These are phyloP conservation scores for Cryptococcus wingfieldii DNA, from an alignment of 1,284 basidiomycete genomes.

Conservation along the genomic window DNA sequence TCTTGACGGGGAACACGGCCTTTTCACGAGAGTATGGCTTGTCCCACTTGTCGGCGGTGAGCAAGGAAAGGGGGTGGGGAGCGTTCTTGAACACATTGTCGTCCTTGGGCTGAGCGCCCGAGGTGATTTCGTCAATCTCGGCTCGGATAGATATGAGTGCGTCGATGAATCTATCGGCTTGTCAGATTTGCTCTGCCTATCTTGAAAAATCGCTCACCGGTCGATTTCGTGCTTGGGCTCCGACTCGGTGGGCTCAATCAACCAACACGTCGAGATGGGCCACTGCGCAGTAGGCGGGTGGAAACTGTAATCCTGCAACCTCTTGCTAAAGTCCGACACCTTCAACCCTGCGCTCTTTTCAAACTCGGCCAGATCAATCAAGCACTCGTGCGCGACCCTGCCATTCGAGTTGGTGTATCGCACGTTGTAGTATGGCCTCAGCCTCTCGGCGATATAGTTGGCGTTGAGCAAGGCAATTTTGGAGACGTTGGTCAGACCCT, in stretches of 20 bases:
- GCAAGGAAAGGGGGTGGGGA: constrained; percentile 77
- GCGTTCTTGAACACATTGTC: constrained; percentile 92
- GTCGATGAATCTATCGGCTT: constrained; percentile 70
- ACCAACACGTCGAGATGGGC: constrained; percentile 77
- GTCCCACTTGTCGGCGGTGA: constrained; percentile 78
- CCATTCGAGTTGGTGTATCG: constrained; percentile 87
- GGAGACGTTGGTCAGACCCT: constrained; percentile 78
- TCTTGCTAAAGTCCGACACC: constrained; percentile 93
- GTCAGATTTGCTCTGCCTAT: neutral
- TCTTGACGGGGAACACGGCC: constrained; percentile 77
- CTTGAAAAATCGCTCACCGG: constrained; percentile 50
- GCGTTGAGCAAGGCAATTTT: constrained; percentile 86
- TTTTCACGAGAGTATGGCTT: constrained; percentile 78
- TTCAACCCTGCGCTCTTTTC: constrained; percentile 82
- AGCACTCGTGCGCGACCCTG: constrained; percentile 88
- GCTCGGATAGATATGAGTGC: constrained; percentile 93
- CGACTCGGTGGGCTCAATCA: constrained; percentile 92
- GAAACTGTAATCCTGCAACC: constrained; percentile 58
- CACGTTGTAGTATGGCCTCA: constrained; percentile 79
- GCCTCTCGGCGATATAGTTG: constrained; percentile 91
- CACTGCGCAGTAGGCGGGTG: constrained; percentile 55
- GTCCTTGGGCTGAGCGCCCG: constrained; percentile 76
- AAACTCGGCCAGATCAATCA: constrained; percentile 94
- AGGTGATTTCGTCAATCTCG: constrained; percentile 82
- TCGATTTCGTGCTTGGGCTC: constrained; percentile 88